A percentile compares a stretch with the other conserved stretches of the same genome.
phyloP scores from a whole-genome alignment of 176 grass and related monocot species.

The Cocos nucifera region DNA sequence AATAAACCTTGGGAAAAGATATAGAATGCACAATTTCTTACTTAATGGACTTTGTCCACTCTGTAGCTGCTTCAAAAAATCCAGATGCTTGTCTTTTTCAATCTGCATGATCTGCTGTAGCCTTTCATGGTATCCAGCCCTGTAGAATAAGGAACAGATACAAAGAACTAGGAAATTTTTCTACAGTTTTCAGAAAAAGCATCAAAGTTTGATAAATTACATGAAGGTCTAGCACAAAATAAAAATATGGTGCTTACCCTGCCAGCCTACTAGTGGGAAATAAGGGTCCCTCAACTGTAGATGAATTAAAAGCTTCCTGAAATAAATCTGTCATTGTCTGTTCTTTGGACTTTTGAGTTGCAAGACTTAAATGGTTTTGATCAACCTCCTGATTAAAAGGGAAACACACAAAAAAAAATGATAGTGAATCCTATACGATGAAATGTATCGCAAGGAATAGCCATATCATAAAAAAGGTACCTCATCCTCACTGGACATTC shows the following conservation, averaged over 20 bases:
- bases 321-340: constrained; percentile 83
- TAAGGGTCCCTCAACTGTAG: constrained; percentile 20
- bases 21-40: constrained; percentile 4
- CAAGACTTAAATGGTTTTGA: constrained; percentile 35
- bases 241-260: constrained; percentile 34
- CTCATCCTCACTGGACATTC: constrained; percentile 72
- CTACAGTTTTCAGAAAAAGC: constrained; percentile 1
- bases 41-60: constrained; percentile 27
- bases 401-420: constrained; percentile 5
- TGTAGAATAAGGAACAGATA: constrained; percentile 20
- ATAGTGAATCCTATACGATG: constrained; percentile 1
- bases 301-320: constrained; percentile 58
- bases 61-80: constrained; percentile 52
- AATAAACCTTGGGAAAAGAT: neutral
- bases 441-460: constrained; percentile 5
- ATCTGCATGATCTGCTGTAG: constrained; percentile 73
- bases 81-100: constrained; percentile 56
- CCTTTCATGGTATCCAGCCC: constrained; percentile 61
- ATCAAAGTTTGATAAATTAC: constrained; percentile 11
- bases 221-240: constrained; percentile 1
- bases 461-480: constrained; percentile 25
- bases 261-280: constrained; percentile 24
- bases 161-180: constrained; percentile 10
- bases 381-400: constrained; percentile 38
- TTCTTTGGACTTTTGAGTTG: constrained; percentile 41